A percentile compares a stretch with the other conserved stretches of the same genome.
These are phyloP conservation scores for Trichoderma gamsii DNA, from an alignment of 495 filamentous ascomycete species.

Conservation along the genomic window DNA sequence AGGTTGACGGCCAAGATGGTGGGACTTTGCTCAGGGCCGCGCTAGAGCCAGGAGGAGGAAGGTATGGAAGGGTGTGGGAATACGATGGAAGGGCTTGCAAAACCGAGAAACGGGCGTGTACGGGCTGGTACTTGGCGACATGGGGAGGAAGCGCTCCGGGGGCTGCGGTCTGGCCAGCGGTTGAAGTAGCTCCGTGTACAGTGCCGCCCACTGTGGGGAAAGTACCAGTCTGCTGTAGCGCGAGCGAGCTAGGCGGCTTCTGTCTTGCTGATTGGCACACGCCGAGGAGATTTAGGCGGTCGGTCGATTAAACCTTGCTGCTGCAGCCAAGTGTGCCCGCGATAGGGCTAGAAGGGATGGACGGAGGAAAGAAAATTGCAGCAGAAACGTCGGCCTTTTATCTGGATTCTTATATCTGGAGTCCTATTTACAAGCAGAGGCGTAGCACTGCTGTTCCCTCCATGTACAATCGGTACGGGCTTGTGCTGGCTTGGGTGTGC, in stretches of 20 bases:
- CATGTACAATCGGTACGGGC: too few relatives aligned
- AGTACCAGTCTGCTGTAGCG: neutral
- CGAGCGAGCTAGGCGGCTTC: neutral
- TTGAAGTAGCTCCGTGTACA: neutral
- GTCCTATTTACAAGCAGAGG: too few relatives aligned
- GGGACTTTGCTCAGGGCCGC: slow-evolving; percentile 5
- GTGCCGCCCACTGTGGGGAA: neutral
- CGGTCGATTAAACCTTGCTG: neutral
- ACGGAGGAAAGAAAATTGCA: too few relatives aligned
- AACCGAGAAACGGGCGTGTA: neutral
- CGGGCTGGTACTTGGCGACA: neutral
- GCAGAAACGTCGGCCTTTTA: too few relatives aligned
- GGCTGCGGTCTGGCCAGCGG: too few relatives aligned
- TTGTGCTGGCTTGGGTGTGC: too few relatives aligned
- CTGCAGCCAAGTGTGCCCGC: neutral
- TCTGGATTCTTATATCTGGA: too few relatives aligned
- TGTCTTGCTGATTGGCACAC: neutral
- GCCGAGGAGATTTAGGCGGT: neutral
- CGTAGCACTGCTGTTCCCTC: too few relatives aligned
- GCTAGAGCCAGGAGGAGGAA: slow-evolving; percentile 1
- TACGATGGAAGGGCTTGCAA: slow-evolving; percentile 10
- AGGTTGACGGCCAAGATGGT: slow-evolving; percentile 11
- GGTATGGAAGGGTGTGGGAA: slow-evolving; percentile 13
- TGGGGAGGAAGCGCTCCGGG: neutral
- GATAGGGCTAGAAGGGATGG: too few relatives aligned